Conservation (phyloP, 2,329 filamentous ascomycete species). For the Corynespora cassiicola region DNA sequence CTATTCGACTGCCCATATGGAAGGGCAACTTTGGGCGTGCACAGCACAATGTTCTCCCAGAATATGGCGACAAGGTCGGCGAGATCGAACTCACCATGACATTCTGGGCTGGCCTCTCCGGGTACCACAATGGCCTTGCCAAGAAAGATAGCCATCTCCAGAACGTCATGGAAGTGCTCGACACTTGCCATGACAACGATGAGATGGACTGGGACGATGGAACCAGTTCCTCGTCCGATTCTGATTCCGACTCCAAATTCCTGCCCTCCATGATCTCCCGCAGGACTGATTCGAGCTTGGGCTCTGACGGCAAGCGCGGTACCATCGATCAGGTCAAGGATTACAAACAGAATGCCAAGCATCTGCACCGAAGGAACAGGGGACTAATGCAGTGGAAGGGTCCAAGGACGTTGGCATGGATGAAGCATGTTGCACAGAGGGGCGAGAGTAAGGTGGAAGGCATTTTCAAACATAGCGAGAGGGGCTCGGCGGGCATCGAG, state of each 20-base stretch:
- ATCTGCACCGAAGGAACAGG: slow-evolving; percentile 60
- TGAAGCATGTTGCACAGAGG: slow-evolving; percentile 64
- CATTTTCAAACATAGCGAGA: slow-evolving; percentile 65
- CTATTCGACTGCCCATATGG: slow-evolving; percentile 68
- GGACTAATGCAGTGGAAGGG: slow-evolving; percentile 78
- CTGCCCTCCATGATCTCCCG: slow-evolving; percentile 30
- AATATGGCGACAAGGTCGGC: slow-evolving; percentile 65
- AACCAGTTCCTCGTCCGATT: slow-evolving; percentile 17
- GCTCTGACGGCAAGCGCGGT: slow-evolving; percentile 51
- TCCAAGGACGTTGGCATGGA: slow-evolving; percentile 61
- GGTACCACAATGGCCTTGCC: slow-evolving; percentile 64
- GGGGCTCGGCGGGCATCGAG: slow-evolving; percentile 63
- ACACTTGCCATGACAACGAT: slow-evolving; percentile 65
- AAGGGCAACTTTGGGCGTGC: slow-evolving; percentile 68
- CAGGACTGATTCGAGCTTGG: slow-evolving; percentile 28
- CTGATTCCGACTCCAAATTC: slow-evolving; percentile 22
- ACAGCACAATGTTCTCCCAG: slow-evolving; percentile 52
- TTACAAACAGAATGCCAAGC: slow-evolving; percentile 46
- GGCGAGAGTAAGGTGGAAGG: slow-evolving; percentile 53
- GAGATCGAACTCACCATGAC: slow-evolving; percentile 64
- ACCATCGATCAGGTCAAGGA: slow-evolving; percentile 62
- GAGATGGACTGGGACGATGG: slow-evolving; percentile 43
- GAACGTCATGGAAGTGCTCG: slow-evolving; percentile 69
- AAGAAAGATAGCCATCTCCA: slow-evolving; percentile 61
- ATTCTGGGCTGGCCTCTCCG: slow-evolving; percentile 68